Percentiles rank a stretch among this genome's conserved stretches.
These are phyloP conservation scores for Botrytis cinerea DNA, from an alignment of 2,329 filamentous ascomycete species.

Conservation along the genomic window DNA sequence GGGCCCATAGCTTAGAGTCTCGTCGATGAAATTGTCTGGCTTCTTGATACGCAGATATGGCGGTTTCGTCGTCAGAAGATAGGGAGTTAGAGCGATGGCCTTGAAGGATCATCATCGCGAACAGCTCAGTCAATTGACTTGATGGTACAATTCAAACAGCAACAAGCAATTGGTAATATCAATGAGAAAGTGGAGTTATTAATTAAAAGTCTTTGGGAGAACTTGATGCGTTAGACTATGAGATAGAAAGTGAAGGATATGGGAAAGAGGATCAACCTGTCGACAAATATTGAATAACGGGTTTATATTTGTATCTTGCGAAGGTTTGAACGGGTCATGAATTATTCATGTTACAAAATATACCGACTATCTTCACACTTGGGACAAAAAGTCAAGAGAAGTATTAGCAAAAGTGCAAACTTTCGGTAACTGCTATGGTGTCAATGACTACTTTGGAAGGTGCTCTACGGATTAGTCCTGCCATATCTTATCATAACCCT, in stretches of 20 bases:
- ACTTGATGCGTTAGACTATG: neutral
- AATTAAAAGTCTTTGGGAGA: neutral
- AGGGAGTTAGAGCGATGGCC: conserved; percentile 10
- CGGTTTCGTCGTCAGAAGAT: neutral
- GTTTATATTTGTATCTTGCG: neutral
- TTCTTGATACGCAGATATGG: neutral
- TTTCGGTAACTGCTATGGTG: conserved; percentile 2
- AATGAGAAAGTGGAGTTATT: too few species aligned
- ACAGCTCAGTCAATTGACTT: neutral
- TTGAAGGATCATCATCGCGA: conserved; percentile 19
- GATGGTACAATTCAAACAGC: neutral
- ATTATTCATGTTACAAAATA: neutral
- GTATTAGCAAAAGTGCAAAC: neutral
- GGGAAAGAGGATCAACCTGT: neutral
- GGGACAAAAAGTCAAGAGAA: neutral
- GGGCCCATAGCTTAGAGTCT: neutral
- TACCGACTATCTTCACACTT: neutral
- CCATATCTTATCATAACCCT: neutral
- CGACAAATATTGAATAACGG: neutral
- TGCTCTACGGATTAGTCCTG: neutral
- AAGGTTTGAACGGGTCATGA: neutral
- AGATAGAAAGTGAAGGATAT: neutral
- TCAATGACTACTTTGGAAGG: neutral
- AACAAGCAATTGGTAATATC: neutral
- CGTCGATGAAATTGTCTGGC: neutral